Base-by-base conservation (phyloP, 352 stramenopile genomes). In the Pythium dissotocum region DNA sequence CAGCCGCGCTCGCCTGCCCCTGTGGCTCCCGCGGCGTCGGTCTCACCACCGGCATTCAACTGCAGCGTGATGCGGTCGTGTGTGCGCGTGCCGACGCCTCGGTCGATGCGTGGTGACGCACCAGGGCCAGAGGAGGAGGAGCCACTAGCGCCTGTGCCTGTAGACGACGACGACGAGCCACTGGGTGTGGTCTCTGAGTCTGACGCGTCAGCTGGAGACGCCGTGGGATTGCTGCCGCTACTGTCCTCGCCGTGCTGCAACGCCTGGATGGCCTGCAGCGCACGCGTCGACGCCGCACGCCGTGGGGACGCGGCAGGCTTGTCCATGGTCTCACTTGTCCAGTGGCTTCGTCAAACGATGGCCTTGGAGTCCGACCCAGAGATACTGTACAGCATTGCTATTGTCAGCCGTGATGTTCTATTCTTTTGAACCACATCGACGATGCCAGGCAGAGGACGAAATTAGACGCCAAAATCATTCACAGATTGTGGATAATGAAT, bases 41-140 rank as follows among this genome's bases (percentile, higher is more conserved):
- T 12, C 2, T 65, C 52, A 10, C 59, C 42, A 14, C 18, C 32
- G 1, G 35, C 12, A 16, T 10, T 58, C 21, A 36, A 71, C 56
- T 24, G 52, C 16, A 90, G 61, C 7, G 80, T 83, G 72, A 93
- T 82, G 14, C 73, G 78, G 52, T 84, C 80, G 16, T 84, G 66
- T 6, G 78, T 89, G 24, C 85, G 80, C 3, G 78, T 90, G 14
- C 76, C 56, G 4, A 91, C 81, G 0, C 68, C 73, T 6, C 85
- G 79, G 28, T 89, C 78, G 42, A 81, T 70, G 0, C 58, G 14
- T 26, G 55, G 61, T n/a, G 55, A 38, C 12, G 33, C 26, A 18
- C 9, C 6, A 2, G 30, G 3, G 26, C 14, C 7, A 2, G 32
- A 18, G 46, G 54, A 60, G 33, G 55, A 35, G 30, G 21, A 24